Evolutionary conservation across 306 rosid species (phyloP).

Genomic region (Arachis stenosperma): DNA sequence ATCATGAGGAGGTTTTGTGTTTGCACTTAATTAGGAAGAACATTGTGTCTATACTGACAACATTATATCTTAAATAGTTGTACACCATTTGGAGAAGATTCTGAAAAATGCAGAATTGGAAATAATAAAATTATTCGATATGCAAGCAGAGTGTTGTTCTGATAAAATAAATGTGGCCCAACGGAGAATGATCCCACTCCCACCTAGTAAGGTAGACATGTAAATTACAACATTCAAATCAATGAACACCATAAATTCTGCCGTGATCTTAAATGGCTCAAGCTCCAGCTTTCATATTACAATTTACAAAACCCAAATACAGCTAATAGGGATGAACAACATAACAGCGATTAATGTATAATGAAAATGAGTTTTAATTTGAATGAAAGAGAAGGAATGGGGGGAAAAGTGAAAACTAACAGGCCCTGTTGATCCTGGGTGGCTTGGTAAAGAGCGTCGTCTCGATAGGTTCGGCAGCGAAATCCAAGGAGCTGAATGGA

Average conservation of each 20-base stretch:
- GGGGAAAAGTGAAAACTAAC: constrained; percentile 48
- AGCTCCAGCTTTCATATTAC: not conserved
- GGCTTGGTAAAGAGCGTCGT: constrained; percentile 92
- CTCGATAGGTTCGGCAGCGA: constrained; percentile 85
- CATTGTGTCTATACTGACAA: not conserved
- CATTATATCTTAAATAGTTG: too few relatives aligned
- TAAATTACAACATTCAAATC: not conserved
- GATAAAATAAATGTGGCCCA: not conserved
- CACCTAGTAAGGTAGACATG: too few relatives aligned
- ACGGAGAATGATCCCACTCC: too few relatives aligned
- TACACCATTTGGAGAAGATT: not conserved
- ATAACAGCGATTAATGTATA: not conserved
- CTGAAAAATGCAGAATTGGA: not conserved
- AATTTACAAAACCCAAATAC: not conserved
- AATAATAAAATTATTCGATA: not conserved
- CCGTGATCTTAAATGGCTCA: not conserved
- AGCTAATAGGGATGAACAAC: not conserved
- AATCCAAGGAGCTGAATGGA: constrained; percentile 75
- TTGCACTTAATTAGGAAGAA: not conserved
- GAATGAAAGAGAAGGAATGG: not conserved
- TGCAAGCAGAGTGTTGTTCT: not conserved
- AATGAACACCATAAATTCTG: constrained; percentile 1
- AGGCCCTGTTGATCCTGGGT: constrained; percentile 97
- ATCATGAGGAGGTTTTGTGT: not conserved
- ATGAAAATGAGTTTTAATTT: not conserved